A percentile compares a stretch with the other conserved stretches of the same genome.
Evolutionary conservation across 2,329 filamentous ascomycete genomes (phyloP).

Genomic region (Sphaerulina vaccinii): DNA sequence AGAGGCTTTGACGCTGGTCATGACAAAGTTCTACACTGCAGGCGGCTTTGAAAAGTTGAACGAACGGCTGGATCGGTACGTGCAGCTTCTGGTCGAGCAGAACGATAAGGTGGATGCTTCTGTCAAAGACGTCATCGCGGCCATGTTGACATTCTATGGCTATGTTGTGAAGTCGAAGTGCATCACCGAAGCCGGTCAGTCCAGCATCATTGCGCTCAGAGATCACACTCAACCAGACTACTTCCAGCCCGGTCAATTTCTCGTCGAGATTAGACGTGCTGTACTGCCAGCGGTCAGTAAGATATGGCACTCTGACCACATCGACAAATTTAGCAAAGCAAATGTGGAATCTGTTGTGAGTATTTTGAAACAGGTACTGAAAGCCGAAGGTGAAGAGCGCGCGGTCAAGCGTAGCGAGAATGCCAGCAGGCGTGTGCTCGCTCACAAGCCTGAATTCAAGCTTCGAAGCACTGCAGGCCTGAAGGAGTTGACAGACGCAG

Average conservation of each 20-base stretch:
- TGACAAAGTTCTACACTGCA: conserved; percentile 81
- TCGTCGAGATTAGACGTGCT: conserved; percentile 80
- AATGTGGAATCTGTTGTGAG: conserved; percentile 79
- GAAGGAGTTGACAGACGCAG: conserved; percentile 48
- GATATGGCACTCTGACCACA: conserved; percentile 81
- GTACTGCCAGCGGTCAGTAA: conserved; percentile 73
- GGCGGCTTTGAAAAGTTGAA: conserved; percentile 74
- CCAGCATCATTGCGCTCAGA: conserved; percentile 53
- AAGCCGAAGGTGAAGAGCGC: conserved; percentile 71
- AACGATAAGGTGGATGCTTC: conserved; percentile 19
- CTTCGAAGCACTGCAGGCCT: conserved; percentile 48
- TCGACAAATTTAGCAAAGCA: conserved; percentile 74
- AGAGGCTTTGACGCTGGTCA: conserved; percentile 63
- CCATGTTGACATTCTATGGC: conserved; percentile 79
- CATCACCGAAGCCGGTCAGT: conserved; percentile 72
- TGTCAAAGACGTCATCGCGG: conserved; percentile 58
- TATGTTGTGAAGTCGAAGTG: conserved; percentile 75
- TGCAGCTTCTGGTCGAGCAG: conserved; percentile 37
- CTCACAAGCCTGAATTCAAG: conserved; percentile 53
- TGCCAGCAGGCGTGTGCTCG: conserved; percentile 48
- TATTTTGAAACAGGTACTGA: conserved; percentile 74
- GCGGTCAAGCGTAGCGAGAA: conserved; percentile 64
- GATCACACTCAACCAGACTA: conserved; percentile 53
- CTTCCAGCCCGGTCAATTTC: conserved; percentile 70
- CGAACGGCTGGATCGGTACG: conserved; percentile 38